Conservation (phyloP, 495 filamentous ascomycete genomes). For the Talaromyces wortmannii region DNA sequence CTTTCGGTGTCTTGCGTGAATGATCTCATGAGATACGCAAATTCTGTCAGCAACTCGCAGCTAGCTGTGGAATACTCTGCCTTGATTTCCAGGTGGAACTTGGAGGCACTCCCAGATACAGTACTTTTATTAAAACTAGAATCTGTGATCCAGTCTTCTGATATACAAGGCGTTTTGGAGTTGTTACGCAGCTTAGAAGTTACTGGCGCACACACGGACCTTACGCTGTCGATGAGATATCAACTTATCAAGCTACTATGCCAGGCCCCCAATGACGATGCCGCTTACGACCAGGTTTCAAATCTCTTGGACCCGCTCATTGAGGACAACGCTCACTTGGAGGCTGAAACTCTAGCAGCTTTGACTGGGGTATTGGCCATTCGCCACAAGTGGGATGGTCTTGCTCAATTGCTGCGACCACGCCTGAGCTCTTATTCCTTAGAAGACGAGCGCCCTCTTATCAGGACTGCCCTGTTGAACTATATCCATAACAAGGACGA, state of each 20-base stretch:
- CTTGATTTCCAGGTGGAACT: slow-evolving; percentile 53
- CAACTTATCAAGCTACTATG: slow-evolving; percentile 71
- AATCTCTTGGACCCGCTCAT: slow-evolving; percentile 69
- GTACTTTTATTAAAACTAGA: slow-evolving; percentile 62
- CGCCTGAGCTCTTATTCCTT: slow-evolving; percentile 53
- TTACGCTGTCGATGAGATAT: slow-evolving; percentile 62
- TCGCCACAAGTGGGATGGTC: slow-evolving; percentile 64
- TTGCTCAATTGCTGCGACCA: slow-evolving; percentile 68
- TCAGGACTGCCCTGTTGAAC: slow-evolving; percentile 56
- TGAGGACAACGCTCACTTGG: slow-evolving; percentile 59
- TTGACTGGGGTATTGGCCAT: slow-evolving; percentile 65
- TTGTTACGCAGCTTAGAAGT: slow-evolving; percentile 55
- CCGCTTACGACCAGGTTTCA: slow-evolving; percentile 59
- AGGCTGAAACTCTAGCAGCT: slow-evolving; percentile 62
- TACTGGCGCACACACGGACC: slow-evolving; percentile 40
- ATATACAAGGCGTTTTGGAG: slow-evolving; percentile 58
- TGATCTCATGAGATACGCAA: slow-evolving; percentile 64
- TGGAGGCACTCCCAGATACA: slow-evolving; percentile 58
- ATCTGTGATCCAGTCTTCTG: slow-evolving; percentile 60
- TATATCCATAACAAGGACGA: slow-evolving; percentile 57
- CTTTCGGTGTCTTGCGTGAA: slow-evolving; percentile 72
- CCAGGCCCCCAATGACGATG: slow-evolving; percentile 34
- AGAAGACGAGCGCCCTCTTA: slow-evolving; percentile 50
- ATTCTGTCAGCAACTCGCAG: slow-evolving; percentile 59
- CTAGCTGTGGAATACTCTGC: slow-evolving; percentile 65